phyloP scores from a whole-genome alignment of 208 protist genomes.

The Acanthamoeba healyi region DNA sequence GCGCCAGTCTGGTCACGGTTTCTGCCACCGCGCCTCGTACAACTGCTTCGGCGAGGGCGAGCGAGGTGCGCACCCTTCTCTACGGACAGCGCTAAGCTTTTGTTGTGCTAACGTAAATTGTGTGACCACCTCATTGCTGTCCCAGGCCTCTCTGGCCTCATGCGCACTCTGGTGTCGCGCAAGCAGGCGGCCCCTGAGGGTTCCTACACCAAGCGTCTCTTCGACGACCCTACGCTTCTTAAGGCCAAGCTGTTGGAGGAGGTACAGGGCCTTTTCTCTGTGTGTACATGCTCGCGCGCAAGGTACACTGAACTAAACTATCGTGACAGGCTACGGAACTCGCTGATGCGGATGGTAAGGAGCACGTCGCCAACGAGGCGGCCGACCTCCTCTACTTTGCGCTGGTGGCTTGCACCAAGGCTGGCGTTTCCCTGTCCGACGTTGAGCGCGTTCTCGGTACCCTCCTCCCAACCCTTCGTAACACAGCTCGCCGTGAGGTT shows the following conservation, averaged over 20 bases:
- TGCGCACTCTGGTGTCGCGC: conserved; percentile 65
- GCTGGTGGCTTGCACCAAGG: conserved; percentile 79
- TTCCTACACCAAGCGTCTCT: conserved; percentile 88
- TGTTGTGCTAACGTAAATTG: too few relatives aligned
- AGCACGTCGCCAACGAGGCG: conserved; percentile 83
- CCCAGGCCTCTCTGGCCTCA: conserved; percentile 27
- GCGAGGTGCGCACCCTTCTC: background rate
- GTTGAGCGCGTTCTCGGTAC: conserved; percentile 80
- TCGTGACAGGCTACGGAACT: conserved; percentile 31
- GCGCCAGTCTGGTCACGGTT: conserved; percentile 42
- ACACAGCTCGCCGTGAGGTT: too few relatives aligned
- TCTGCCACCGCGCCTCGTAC: conserved; percentile 74
- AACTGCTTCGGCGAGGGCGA: conserved; percentile 60
- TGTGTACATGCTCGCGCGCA: background rate
- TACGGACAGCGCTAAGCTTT: too few relatives aligned
- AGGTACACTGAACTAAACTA: background rate
- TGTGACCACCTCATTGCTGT: background rate
- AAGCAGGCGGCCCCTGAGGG: conserved; percentile 77
- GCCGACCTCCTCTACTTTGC: conserved; percentile 90
- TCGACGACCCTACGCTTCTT: conserved; percentile 83
- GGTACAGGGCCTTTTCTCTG: conserved; percentile 65
- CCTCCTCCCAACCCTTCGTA: background rate
- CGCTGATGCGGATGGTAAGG: background rate
- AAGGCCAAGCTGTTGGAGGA: conserved; percentile 87
- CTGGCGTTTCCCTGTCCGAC: conserved; percentile 79